Conservation (phyloP, 83 land plant species). For the Picea mariana region DNA sequence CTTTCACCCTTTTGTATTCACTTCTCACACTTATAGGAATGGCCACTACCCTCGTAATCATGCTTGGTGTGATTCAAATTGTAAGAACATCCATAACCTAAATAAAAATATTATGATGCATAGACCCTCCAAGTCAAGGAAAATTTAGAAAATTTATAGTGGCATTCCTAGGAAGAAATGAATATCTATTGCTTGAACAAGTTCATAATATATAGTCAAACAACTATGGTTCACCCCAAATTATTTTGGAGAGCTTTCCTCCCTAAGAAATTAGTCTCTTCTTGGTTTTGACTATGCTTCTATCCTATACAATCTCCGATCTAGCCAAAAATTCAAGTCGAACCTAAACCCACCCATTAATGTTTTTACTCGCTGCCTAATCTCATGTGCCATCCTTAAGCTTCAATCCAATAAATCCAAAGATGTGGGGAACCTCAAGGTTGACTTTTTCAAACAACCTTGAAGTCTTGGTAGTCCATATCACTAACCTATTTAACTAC, state of each 20-base stretch:
- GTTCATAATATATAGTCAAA: background rate
- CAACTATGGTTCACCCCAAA: background rate
- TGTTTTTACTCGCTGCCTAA: no score
- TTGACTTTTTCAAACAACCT: background rate
- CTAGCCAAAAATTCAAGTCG: no score
- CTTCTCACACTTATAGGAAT: background rate
- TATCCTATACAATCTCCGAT: no score
- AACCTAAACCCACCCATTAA: no score
- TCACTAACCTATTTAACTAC: background rate
- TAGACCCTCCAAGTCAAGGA: no score
- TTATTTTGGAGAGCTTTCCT: background rate
- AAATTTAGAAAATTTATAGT: no score
- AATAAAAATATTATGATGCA: no score
- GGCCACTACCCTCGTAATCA: background rate
- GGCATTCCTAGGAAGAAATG: no score
- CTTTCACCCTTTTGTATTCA: background rate
- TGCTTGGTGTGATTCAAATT: background rate
- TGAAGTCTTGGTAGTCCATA: background rate
- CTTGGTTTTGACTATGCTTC: background rate
- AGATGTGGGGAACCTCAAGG: background rate
- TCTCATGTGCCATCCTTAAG: no score
- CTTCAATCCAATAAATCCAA: background rate
- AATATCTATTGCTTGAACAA: no score
- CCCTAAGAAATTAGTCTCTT: background rate
- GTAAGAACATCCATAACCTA: background rate